These are phyloP conservation scores for Alternaria conjuncta DNA, from an alignment of 2,329 filamentous ascomycete genomes.

Conservation along the genomic window DNA sequence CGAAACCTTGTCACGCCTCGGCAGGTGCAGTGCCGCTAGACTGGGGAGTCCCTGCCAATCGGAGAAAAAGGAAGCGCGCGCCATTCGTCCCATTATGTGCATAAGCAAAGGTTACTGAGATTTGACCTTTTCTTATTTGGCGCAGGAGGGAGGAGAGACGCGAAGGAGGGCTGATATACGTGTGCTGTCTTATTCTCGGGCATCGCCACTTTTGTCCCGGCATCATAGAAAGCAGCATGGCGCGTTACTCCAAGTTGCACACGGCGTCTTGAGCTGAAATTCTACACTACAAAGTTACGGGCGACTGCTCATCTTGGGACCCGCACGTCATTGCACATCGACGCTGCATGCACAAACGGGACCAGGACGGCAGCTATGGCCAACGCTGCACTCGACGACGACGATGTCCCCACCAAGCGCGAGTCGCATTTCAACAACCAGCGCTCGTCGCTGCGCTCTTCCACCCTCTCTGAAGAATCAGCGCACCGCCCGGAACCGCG, in stretches of 20 bases:
- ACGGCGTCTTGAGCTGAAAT: background rate
- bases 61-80: conserved; percentile 2
- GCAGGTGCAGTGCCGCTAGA: background rate
- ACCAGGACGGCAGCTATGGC: conserved; percentile 22
- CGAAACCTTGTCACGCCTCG: conserved; percentile 1
- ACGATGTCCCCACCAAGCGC: conserved; percentile 30
- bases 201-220: background rate
- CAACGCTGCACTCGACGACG: conserved; percentile 24
- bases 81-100: background rate
- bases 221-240: background rate
- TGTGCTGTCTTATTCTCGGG: background rate
- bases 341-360: conserved; percentile 6
- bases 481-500: conserved; percentile 22
- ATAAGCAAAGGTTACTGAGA: background rate
- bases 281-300: background rate
- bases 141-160: conserved; percentile 1
- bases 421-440: conserved; percentile 44
- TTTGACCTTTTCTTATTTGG: conserved; percentile 2
- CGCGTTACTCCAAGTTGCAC: background rate
- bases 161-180: background rate
- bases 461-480: conserved; percentile 10
- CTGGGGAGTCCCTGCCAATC: conserved; percentile 12
- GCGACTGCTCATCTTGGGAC: background rate
- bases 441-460: conserved; percentile 40
- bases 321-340: conserved; percentile 19